These are phyloP conservation scores for Osmanthus fragrans DNA, from an alignment of 257 asterid species.

Conservation along the genomic window DNA sequence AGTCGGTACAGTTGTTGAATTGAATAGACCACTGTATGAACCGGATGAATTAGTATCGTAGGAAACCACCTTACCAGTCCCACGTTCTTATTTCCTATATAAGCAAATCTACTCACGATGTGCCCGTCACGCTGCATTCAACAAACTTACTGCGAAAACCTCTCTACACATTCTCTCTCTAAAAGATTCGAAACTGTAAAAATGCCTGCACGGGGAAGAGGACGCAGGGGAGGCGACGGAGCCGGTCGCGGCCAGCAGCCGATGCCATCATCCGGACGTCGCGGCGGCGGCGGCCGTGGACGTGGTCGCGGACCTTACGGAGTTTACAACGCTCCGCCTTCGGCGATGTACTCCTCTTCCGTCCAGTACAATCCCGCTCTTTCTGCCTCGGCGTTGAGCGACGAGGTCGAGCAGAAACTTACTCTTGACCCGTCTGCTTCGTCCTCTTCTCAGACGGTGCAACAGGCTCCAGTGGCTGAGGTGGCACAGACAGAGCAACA, in stretches of 20 bases:
- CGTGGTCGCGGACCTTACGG: constrained; percentile 32
- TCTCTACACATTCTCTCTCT: background rate
- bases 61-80: background rate
- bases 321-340: constrained; percentile 20
- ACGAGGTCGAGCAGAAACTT: constrained; percentile 40
- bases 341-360: background rate
- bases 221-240: constrained; percentile 25
- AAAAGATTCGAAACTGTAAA: too few relatives aligned
- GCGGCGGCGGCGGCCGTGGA: constrained; percentile 26
- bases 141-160: background rate
- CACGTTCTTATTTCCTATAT: background rate
- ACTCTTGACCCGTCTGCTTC: constrained; percentile 23
- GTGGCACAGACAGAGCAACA: constrained; percentile 16
- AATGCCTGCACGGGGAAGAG: constrained; percentile 3
- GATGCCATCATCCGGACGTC: constrained; percentile 24
- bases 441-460: constrained; percentile 26
- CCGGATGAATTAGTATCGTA: background rate
- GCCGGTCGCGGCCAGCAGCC: constrained; percentile 28
- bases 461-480: background rate
- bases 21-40: background rate
- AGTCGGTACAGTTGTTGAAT: background rate
- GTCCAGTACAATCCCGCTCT: constrained; percentile 16
- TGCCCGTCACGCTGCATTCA: background rate
- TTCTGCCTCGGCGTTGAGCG: constrained; percentile 21
- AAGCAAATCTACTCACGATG: background rate